Evolutionary conservation across 805 yeast species (phyloP).

Genomic region (Yamadazyma sp.): DNA sequence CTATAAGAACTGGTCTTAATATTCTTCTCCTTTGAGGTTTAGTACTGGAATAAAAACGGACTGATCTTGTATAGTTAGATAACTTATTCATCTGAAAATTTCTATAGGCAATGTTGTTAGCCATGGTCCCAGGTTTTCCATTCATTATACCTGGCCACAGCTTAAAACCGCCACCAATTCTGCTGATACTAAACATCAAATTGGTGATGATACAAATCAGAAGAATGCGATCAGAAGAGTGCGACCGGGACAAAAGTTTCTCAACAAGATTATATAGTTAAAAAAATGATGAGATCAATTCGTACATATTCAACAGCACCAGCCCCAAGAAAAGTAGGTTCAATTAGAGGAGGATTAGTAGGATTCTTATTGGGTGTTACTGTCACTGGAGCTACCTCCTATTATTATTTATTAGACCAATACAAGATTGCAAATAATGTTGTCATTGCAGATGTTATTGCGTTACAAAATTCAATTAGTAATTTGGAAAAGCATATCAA

Average conservation of each 20-base stretch:
- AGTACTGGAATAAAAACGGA: no score
- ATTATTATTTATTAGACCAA: slow-evolving; percentile 75
- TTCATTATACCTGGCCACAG: background rate
- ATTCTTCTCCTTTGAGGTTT: no score
- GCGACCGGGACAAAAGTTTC: slow-evolving; percentile 2
- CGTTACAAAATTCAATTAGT: slow-evolving; percentile 65
- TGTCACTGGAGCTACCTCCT: slow-evolving; percentile 70
- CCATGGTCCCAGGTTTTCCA: no score
- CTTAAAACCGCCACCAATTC: background rate
- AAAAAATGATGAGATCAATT: slow-evolving; percentile 8
- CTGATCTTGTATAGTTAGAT: no score
- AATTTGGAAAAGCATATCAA: slow-evolving; percentile 68
- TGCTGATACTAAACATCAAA: background rate
- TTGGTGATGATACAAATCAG: no score
- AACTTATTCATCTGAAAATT: no score
- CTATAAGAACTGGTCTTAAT: no score
- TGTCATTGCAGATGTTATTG: slow-evolving; percentile 69
- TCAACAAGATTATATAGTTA: background rate
- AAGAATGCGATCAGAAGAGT: no score
- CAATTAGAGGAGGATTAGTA: slow-evolving; percentile 51
- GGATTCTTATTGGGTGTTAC: slow-evolving; percentile 81
- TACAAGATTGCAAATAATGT: slow-evolving; percentile 71
- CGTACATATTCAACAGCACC: slow-evolving; percentile 31
- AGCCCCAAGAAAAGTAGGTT: slow-evolving; percentile 35
- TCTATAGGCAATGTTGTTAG: no score